Conservation (phyloP, 306 rosid species). For the Cicer yamashitae region DNA sequence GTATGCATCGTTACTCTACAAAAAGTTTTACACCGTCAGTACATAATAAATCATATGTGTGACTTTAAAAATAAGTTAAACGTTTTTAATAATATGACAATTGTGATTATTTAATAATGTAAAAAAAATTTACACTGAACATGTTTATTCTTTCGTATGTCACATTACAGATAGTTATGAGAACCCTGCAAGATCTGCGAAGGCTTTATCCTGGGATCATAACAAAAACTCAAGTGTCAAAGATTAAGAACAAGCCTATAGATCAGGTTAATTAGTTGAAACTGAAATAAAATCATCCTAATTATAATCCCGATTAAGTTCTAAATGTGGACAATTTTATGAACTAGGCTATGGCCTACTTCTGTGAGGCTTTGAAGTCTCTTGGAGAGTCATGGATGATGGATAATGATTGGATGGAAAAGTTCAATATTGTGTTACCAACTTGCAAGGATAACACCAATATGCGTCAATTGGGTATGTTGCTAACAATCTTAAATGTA, state of each 20-base stretch:
- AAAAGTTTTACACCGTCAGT: no score
- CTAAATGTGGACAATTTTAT: constrained; percentile 6
- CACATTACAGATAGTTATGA: constrained; percentile 61
- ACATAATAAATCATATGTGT: no score
- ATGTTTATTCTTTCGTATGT: background rate
- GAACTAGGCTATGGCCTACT: constrained; percentile 56
- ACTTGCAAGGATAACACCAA: constrained; percentile 52
- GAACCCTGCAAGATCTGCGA: constrained; percentile 65
- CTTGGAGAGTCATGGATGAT: constrained; percentile 70
- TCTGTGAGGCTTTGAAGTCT: constrained; percentile 63
- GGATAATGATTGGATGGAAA: constrained; percentile 47
- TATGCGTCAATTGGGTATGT: constrained; percentile 59
- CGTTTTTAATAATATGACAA: no score
- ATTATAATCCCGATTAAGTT: background rate
- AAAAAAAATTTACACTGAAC: no score
- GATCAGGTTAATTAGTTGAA: constrained; percentile 53
- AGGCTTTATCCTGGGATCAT: constrained; percentile 61
- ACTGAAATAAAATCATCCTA: background rate
- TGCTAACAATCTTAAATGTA: background rate
- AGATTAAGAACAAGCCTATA: constrained; percentile 47
- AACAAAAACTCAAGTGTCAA: constrained; percentile 45
- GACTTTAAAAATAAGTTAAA: no score
- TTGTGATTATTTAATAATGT: no score
- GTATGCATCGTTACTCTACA: no score
- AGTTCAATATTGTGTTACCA: constrained; percentile 44